Conservation (phyloP, 1,139 yeast genomes). For the Candida sp. region DNA sequence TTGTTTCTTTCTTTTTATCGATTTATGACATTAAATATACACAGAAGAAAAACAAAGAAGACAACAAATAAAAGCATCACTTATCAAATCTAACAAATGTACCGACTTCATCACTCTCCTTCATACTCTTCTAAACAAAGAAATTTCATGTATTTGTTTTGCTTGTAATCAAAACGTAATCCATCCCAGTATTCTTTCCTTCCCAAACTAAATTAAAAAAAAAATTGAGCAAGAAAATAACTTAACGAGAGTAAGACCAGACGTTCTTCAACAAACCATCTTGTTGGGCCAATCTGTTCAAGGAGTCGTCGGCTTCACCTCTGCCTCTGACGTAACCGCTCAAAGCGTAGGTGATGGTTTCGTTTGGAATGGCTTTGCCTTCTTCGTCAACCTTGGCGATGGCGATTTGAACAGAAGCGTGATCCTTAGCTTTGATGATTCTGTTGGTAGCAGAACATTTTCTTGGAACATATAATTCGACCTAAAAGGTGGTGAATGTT, state of each 20-base stretch:
- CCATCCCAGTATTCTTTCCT: too few relatives aligned
- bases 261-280: slow-evolving; percentile 99
- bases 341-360: slow-evolving; percentile 94
- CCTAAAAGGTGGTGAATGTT: slow-evolving; percentile 51
- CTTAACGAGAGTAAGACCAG: slow-evolving; percentile 99
- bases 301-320: slow-evolving; percentile 97
- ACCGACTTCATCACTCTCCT: background rate
- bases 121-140: background rate
- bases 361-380: slow-evolving; percentile 95
- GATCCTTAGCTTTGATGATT: slow-evolving; percentile 99
- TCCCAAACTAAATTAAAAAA: background rate
- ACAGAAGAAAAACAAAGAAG: slow-evolving; percentile 5
- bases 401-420: slow-evolving; percentile 91
- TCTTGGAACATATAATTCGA: slow-evolving; percentile 99
- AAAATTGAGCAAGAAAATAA: background rate
- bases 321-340: slow-evolving; percentile 87
- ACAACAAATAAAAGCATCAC: background rate
- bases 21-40: slow-evolving; percentile 14
- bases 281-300: slow-evolving; percentile 99
- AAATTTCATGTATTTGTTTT: background rate
- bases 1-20: slow-evolving; percentile 2
- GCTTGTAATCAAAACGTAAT: too few relatives aligned
- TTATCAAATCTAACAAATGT: background rate
- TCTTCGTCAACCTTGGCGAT: slow-evolving; percentile 76
- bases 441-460: slow-evolving; percentile 99